Evolutionary conservation across 2,329 filamentous ascomycete genomes (phyloP), one percentile per base, ranked within the genome.

Genomic region (Sarocladiaceae sp.): DNA sequence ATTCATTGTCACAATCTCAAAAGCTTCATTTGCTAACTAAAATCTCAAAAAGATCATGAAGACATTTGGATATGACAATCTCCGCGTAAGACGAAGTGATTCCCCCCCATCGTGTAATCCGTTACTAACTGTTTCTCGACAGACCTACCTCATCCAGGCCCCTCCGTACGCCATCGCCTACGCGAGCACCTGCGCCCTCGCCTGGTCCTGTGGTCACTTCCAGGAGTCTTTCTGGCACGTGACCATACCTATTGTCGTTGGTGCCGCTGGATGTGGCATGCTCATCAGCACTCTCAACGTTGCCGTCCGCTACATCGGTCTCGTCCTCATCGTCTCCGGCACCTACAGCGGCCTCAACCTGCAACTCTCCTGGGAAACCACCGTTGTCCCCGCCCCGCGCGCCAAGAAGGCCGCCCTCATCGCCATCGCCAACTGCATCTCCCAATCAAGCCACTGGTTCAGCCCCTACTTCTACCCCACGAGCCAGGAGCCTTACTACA

Each of bases 81-180:
- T n/a, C n/a, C n/a, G n/a, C n/a, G n/a, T n/a, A n/a, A n/a, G n/a
- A n/a, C n/a, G n/a, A n/a, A n/a, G n/a, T n/a, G n/a, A n/a, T n/a
- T n/a, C n/a, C n/a, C n/a, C n/a, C n/a, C n/a, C n/a, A n/a, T n/a
- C n/a, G n/a, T n/a, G n/a, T n/a, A n/a, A n/a, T n/a, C n/a, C n/a
- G n/a, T n/a, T n/a, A 51, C 32, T 48, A 56, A 39, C 44, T 56
- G 29, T 55, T 48, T 4, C n/a, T n/a, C n/a, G n/a, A n/a, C n/a
- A n/a, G n/a, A 66, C 64, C 6, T 65, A 66, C 47, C 57, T 67
- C 33, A 53, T 67, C 19, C 62, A 66, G 45, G 64, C 64, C 1
- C 64, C 64, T 1, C 63, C 65, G 0, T 67, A 67, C 48, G 60
- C 65, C 9, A 63, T 70, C 47, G 60, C 64, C 19, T 66, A 60